Evolutionary conservation across 495 filamentous ascomycete species (phyloP).

Genomic region (Bryoglossum gracile): DNA sequence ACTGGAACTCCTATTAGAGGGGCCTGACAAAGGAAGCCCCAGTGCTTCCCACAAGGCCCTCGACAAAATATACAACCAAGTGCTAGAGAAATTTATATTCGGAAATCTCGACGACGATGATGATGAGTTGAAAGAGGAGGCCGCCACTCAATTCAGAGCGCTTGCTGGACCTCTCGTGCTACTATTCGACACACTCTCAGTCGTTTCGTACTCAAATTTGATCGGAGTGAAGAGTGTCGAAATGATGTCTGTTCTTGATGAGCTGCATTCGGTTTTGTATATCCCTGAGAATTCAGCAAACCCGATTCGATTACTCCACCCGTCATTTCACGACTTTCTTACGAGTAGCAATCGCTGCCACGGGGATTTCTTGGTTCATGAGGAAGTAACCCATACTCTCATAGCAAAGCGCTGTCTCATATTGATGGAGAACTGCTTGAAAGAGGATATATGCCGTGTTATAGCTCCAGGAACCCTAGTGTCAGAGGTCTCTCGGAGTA

Average conservation of each 20-base stretch:
- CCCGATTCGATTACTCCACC: background rate
- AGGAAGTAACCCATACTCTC: background rate
- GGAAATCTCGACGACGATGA: no score
- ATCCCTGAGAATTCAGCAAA: background rate
- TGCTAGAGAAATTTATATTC: no score
- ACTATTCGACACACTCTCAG: background rate
- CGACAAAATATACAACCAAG: no score
- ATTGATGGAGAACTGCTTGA: background rate
- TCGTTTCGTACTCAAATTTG: background rate
- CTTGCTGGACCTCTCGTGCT: background rate
- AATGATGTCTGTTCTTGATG: background rate
- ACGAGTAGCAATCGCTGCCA: background rate
- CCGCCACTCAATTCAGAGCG: no score
- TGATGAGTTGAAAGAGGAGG: no score
- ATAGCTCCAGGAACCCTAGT: background rate
- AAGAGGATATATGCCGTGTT: background rate
- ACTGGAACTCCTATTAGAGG: no score
- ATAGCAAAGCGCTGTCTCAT: background rate
- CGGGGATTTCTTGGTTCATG: background rate
- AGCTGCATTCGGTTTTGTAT: background rate
- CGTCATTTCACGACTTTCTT: background rate
- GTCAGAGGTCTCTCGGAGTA: background rate
- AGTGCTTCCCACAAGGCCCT: no score
- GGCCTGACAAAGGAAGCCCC: no score
- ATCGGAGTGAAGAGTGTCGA: background rate